Conservation (phyloP, 331 rosid species). For the Acacia concinna region DNA sequence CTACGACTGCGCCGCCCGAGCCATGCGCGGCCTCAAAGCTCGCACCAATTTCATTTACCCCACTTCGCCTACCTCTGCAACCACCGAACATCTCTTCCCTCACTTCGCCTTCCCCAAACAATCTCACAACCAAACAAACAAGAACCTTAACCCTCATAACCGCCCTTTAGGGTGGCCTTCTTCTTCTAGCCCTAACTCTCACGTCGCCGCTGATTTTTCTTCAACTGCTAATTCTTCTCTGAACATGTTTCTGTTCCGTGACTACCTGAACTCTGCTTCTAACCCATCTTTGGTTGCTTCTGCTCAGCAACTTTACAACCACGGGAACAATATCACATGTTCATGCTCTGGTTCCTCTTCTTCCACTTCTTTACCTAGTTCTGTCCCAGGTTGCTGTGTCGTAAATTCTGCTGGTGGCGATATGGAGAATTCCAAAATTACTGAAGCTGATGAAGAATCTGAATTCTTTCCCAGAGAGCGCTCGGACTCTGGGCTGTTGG, state of each 20-base stretch:
- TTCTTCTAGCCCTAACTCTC: constrained; percentile 5
- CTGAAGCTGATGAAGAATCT: constrained; percentile 1
- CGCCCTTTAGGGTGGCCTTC: constrained; percentile 31
- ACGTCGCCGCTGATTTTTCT: not conserved
- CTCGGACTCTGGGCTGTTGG: constrained; percentile 59
- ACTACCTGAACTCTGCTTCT: constrained; percentile 35
- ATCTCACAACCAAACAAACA: constrained; percentile 29
- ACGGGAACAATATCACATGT: not conserved
- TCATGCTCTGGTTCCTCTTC: not conserved
- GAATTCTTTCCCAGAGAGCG: constrained; percentile 56
- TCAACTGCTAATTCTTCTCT: constrained; percentile 13
- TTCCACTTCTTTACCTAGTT: no score
- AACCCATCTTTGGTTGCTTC: constrained; percentile 30
- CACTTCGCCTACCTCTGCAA: constrained; percentile 27
- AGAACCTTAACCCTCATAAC: not conserved
- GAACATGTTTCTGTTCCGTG: constrained; percentile 59
- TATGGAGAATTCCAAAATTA: not conserved
- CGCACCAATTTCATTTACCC: constrained; percentile 79
- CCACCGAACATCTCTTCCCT: constrained; percentile 34
- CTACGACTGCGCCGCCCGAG: constrained; percentile 82
- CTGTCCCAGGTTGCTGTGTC: constrained; percentile 4
- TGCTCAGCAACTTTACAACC: constrained; percentile 3
- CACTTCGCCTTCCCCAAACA: constrained; percentile 38
- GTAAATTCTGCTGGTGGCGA: not conserved
- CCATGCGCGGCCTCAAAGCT: constrained; percentile 86